Percentiles rank a stretch among this genome's conserved stretches.
Evolutionary conservation across 257 asterid species (phyloP).

Genomic region (Echium plantagineum): DNA sequence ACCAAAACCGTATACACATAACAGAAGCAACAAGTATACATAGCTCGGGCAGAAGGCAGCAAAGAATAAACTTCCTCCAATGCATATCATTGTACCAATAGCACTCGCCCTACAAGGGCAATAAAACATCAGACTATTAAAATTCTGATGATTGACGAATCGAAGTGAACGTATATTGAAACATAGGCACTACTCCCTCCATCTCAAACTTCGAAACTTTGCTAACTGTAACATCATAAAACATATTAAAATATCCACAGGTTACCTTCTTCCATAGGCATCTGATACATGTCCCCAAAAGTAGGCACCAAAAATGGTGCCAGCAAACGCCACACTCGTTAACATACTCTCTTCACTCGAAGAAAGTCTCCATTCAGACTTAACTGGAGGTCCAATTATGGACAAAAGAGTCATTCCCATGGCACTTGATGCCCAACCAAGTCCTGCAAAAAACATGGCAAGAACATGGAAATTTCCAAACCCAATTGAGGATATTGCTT

Average conservation of each 20-base stretch:
- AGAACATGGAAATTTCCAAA: conserved; percentile 60
- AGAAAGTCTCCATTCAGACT: conserved; percentile 60
- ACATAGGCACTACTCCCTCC: too few species aligned
- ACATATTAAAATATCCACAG: too few species aligned
- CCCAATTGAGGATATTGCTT: conserved; percentile 54
- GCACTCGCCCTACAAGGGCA: conserved; percentile 45
- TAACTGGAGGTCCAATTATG: conserved; percentile 68
- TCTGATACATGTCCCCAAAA: conserved; percentile 65
- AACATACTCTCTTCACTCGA: conserved; percentile 56
- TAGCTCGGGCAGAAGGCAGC: conserved; percentile 59
- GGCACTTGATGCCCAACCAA: conserved; percentile 71
- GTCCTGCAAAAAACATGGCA: conserved; percentile 56
- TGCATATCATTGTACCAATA: conserved; percentile 42
- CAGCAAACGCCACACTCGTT: conserved; percentile 62
- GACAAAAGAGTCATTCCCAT: conserved; percentile 89
- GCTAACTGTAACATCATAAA: too few species aligned
- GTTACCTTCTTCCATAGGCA: conserved; percentile 58
- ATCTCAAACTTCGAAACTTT: too few species aligned
- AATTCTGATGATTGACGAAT: too few species aligned
- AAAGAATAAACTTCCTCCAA: conserved; percentile 45
- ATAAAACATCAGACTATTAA: too few species aligned
- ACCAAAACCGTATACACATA: conserved; percentile 64
- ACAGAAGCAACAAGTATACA: conserved; percentile 8
- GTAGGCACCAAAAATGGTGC: conserved; percentile 64
- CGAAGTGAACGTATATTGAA: too few species aligned